phyloP scores from a whole-genome alignment of 208 protist genomes.

The Trypanosoma rangeli region DNA sequence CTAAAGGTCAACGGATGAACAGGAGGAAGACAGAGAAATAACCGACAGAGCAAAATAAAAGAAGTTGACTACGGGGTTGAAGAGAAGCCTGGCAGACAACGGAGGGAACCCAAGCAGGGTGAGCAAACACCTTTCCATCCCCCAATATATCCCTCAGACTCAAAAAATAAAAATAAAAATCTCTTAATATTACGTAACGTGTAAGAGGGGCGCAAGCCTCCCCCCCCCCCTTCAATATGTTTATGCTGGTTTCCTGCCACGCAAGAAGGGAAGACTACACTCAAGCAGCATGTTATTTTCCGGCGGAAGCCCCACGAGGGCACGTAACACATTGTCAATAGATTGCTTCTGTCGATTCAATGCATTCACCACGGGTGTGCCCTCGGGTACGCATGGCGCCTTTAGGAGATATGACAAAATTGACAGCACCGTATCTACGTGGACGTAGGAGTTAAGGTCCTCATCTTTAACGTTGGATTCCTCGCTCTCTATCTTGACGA shows the following conservation, averaged over 20 bases:
- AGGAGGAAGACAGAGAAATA: no score
- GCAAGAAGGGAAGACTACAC: conserved; percentile 78
- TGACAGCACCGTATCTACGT: conserved; percentile 94
- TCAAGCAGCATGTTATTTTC: conserved; percentile 97
- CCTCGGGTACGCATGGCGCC: conserved; percentile 92
- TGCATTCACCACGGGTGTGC: conserved; percentile 97
- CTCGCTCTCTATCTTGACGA: conserved; percentile 37
- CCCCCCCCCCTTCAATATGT: background rate
- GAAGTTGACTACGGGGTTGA: no score
- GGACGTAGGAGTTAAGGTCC: conserved; percentile 43
- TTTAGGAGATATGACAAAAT: conserved; percentile 97
- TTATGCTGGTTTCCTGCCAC: background rate
- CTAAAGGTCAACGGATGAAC: no score
- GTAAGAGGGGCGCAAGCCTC: background rate
- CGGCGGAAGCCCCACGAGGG: conserved; percentile 93
- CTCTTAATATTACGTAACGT: no score
- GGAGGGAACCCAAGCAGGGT: no score
- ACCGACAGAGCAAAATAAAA: no score
- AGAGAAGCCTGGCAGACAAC: no score
- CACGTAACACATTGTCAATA: conserved; percentile 97
- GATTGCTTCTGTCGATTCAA: conserved; percentile 95
- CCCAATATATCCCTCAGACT: no score
- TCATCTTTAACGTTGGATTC: background rate
- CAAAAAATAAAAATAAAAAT: no score
- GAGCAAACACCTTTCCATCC: no score